Base-by-base conservation (phyloP, 208 protist species). In the Trypanosoma rangeli region DNA sequence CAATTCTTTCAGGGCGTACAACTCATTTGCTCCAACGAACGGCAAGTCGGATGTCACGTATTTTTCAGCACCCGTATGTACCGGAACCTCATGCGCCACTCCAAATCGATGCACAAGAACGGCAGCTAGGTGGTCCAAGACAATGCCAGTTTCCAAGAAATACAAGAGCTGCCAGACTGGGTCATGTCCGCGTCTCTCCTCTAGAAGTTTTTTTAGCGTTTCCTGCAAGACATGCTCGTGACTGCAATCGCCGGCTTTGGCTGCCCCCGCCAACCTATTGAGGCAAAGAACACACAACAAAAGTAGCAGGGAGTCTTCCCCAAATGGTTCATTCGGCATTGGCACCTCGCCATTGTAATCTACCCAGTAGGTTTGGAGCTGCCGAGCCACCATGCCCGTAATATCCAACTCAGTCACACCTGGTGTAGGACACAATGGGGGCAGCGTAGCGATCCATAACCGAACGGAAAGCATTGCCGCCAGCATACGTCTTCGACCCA, bases 221-320 rank as follows among this genome's bases (percentile, higher is more conserved):
- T 63, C 44, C 29, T 56, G 42, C 24, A 71, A 54, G 22, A 35
- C 10, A 22, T 53, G 15, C 28, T 54, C 42, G 0, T 62, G 22
- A 56, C 28, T 66, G 1, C 16, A 42, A 1, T 31, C 5, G 15
- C 18, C 28, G 22, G 22, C 10, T 18, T 55, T 16, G 20, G 7
- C 20, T 13, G 22, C 37, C 15, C 37, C 33, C 39, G 61, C 68
- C 44, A 74, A 49, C 24, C 15, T 68, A 22, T 33, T 37, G 9
- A 92, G 39, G 20, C 70, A 52, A 26, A 68, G 66, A 9, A 73
- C 49, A 44, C 70, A 84, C 13, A 93, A 64, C 52, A 93, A 67
- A 0, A 72, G 53, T 1, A 90, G 53, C 9, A 85, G 70, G 3
- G 87, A 89, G 10, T 86, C 84, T 29, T 93, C 87, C 9, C 74